Conservation (phyloP, 441 rosid genomes). For the Daphne laureola region DNA sequence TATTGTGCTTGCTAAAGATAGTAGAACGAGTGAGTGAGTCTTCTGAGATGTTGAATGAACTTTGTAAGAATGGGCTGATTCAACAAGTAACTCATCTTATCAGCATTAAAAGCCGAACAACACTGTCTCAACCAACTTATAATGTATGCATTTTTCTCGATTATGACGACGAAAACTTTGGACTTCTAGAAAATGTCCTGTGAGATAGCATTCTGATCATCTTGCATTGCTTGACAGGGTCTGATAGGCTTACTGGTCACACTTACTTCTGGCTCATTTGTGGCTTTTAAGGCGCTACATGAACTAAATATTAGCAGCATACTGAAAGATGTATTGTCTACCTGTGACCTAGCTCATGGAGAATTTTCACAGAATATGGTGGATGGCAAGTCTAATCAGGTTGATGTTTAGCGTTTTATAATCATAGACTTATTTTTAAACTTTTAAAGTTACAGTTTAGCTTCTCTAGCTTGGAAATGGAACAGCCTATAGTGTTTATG, state of each 20-base stretch:
- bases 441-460: no score
- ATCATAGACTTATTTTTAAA: no score
- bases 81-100: conserved; percentile 59
- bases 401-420: conserved; percentile 12
- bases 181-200: conserved; percentile 1
- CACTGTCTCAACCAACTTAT: conserved; percentile 70
- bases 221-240: conserved; percentile 52
- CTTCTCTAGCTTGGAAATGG: no score
- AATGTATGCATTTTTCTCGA: conserved; percentile 44
- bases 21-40: conserved; percentile 64
- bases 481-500: no score
- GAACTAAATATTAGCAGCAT: conserved; percentile 74
- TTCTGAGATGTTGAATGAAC: conserved; percentile 68
- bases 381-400: conserved; percentile 79
- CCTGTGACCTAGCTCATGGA: conserved; percentile 64
- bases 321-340: conserved; percentile 74
- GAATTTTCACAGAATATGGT: conserved; percentile 48
- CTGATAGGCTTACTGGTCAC: conserved; percentile 84
- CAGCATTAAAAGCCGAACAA: conserved; percentile 64
- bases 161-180: conserved; percentile 5
- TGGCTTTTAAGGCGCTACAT: conserved; percentile 70
- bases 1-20: conserved; percentile 76
- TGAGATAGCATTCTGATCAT: conserved; percentile 10
- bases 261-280: conserved; percentile 65
- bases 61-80: conserved; percentile 77